phyloP scores from a whole-genome alignment of 2,329 filamentous ascomycete species.

The Scopulariopsis brevicaulis region DNA sequence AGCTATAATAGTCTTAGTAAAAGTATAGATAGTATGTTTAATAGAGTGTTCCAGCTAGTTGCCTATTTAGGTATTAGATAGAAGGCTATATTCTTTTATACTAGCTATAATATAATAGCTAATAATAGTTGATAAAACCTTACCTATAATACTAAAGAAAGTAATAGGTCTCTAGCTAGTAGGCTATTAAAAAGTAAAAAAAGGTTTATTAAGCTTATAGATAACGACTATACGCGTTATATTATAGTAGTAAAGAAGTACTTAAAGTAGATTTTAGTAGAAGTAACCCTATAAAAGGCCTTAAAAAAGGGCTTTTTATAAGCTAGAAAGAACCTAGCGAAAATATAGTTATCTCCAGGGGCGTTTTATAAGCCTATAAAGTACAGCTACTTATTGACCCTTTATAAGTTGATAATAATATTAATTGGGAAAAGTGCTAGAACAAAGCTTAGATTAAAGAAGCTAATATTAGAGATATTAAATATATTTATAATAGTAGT shows the following conservation, averaged over 20 bases:
- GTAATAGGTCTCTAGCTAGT: too few relatives aligned
- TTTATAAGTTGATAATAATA: too few relatives aligned
- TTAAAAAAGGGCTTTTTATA: background rate
- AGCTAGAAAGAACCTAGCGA: too few relatives aligned
- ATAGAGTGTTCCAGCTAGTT: background rate
- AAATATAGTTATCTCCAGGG: too few relatives aligned
- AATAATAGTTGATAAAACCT: background rate
- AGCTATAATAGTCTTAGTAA: background rate
- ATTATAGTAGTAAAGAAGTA: too few relatives aligned
- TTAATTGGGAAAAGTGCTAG: too few relatives aligned
- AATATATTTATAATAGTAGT: too few relatives aligned
- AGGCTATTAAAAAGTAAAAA: background rate
- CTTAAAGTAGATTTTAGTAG: background rate
- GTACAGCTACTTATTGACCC: too few relatives aligned
- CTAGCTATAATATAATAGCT: background rate
- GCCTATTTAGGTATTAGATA: background rate
- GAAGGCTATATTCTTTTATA: background rate
- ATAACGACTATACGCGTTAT: background rate
- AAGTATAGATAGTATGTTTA: background rate
- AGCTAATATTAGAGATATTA: too few relatives aligned
- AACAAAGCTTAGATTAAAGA: too few relatives aligned
- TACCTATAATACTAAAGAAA: background rate
- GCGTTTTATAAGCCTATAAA: too few relatives aligned
- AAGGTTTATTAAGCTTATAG: background rate
- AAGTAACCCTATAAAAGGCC: background rate